Evolutionary conservation across 805 yeast genomes (phyloP).

Genomic region (Candida morakotiae): DNA sequence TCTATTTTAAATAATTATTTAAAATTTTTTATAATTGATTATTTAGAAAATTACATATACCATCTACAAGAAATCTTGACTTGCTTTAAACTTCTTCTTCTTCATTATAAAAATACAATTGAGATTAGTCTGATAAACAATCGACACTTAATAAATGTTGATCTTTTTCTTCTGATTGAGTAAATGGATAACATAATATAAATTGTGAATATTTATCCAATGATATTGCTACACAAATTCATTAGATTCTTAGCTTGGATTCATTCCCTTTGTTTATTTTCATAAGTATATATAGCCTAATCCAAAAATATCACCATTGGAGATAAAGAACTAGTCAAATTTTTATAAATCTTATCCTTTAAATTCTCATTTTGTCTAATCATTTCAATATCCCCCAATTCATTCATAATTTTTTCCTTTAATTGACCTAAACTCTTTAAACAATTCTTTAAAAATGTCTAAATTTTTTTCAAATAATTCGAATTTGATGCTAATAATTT

Average conservation of each 20-base stretch:
- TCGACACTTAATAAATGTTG: too few relatives aligned
- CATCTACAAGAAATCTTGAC: too few relatives aligned
- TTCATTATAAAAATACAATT: too few relatives aligned
- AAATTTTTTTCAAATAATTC: conserved; percentile 32
- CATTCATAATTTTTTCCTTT: conserved; percentile 17
- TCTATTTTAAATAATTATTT: conserved; percentile 16
- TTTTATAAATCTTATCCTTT: conserved; percentile 29
- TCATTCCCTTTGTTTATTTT: conserved; percentile 17
- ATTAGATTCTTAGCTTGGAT: too few relatives aligned
- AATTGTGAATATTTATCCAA: too few relatives aligned
- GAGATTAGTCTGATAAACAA: too few relatives aligned
- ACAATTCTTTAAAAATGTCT: conserved; percentile 31
- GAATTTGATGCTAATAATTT: conserved; percentile 34
- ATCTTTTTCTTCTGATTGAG: too few relatives aligned
- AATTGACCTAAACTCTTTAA: conserved; percentile 24
- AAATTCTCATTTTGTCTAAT: conserved; percentile 25
- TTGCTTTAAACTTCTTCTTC: too few relatives aligned
- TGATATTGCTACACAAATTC: too few relatives aligned
- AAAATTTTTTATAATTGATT: conserved; percentile 17
- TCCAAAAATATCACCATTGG: conserved; percentile 29
- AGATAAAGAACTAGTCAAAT: conserved; percentile 26
- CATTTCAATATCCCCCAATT: conserved; percentile 21
- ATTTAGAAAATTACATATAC: too few relatives aligned
- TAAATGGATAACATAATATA: too few relatives aligned
- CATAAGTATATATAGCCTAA: conserved; percentile 33